Evolutionary conservation across 768 basidiomycete species (phyloP), one percentile per base, ranked within the genome.

Genomic region (Candolleomyces eurysporus): DNA sequence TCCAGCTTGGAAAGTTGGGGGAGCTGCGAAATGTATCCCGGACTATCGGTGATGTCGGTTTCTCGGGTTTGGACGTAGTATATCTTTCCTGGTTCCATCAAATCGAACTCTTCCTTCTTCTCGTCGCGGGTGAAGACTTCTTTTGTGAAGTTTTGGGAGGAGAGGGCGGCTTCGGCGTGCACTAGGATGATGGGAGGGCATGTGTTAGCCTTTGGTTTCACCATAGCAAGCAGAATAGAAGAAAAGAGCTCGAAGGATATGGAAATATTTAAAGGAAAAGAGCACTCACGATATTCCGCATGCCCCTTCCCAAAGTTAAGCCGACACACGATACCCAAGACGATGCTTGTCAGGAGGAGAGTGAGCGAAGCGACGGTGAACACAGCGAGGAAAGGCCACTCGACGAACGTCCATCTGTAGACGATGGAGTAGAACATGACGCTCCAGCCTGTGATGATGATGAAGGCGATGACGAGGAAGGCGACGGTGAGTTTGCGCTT

Each of bases 261-360:
- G 19, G 30, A 51, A 26, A 31, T 2, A 50, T 22, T 22, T n/a
- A 11, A 21, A 30, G 16, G 4, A 6, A 51, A 16, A 26, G 31
- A 48, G 17, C 19, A 75, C 84, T 62, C 65, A 88, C 86, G 69
- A 65, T 85, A 87, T 58, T 87, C 74, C 0, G 77, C 76, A 13
- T 86, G 75, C 0, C 86, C 86, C 61, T 81, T 77, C 53, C 74
- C 81, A 64, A 87, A 88, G 64, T 84, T 81, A 17, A 76, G 62
- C 63, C 80, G 74, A 65, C 83, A 86, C 26, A 84, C 68, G 56
- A 79, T 64, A 8, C 80, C 83, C 14, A 87, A 73, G 31, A 78
- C 67, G 45, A 78, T 71, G 52, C 77, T 82, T 19, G 76, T 72
- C 67, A 75, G 59, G 42, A 80, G 70, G 9, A 82, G 72, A 10